Conservation (phyloP, 1,139 yeast species). For the Yamadazyma atlantica region DNA sequence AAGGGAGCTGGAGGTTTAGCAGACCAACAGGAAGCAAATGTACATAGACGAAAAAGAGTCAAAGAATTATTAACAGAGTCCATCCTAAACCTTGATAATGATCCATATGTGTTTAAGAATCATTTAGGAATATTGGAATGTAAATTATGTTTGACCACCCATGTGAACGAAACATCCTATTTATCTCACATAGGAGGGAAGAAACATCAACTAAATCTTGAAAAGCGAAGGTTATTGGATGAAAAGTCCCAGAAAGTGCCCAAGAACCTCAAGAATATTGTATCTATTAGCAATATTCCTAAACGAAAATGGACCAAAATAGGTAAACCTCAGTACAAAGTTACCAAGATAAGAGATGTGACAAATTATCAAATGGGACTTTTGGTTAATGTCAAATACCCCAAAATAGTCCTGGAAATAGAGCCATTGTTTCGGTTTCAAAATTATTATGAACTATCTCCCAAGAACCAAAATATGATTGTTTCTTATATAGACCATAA, state of each 20-base stretch:
- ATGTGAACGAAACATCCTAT: slow-evolving; percentile 72
- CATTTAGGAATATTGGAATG: slow-evolving; percentile 78
- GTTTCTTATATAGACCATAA: slow-evolving; percentile 22
- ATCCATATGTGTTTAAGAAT: slow-evolving; percentile 76
- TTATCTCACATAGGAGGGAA: slow-evolving; percentile 78
- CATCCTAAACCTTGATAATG: slow-evolving; percentile 62
- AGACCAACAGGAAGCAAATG: slow-evolving; percentile 62
- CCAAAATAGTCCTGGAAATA: slow-evolving; percentile 34
- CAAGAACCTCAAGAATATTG: slow-evolving; percentile 14
- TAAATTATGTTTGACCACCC: slow-evolving; percentile 71
- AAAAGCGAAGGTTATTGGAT: slow-evolving; percentile 52
- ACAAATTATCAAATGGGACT: slow-evolving; percentile 59
- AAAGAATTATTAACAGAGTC: slow-evolving; percentile 63
- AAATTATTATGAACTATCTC: slow-evolving; percentile 69
- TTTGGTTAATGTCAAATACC: slow-evolving; percentile 55
- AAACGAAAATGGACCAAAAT: slow-evolving; percentile 59
- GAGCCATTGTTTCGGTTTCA: slow-evolving; percentile 70
- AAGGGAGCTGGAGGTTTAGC: slow-evolving; percentile 73
- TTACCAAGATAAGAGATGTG: slow-evolving; percentile 67
- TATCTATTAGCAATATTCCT: slow-evolving; percentile 31
- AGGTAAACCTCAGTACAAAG: slow-evolving; percentile 70
- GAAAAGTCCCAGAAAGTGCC: slow-evolving; percentile 24
- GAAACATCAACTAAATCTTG: slow-evolving; percentile 70
- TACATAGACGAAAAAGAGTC: slow-evolving; percentile 63
- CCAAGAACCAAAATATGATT: slow-evolving; percentile 34